Evolutionary conservation across 2,329 filamentous ascomycete species (phyloP).

Genomic region (Penicillium psychrosexuale): DNA sequence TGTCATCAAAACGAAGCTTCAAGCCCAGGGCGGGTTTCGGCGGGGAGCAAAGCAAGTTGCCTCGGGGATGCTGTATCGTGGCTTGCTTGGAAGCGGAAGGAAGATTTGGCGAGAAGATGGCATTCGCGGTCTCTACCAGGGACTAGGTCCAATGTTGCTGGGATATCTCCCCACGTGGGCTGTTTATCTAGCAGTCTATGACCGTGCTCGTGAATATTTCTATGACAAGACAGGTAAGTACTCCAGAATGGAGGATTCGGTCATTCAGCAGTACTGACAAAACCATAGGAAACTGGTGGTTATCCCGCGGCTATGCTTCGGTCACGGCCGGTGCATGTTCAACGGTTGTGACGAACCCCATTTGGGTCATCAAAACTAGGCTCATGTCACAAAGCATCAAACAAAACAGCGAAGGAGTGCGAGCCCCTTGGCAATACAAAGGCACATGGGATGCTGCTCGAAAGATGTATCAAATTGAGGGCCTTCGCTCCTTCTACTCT

Average conservation of each 20-base stretch:
- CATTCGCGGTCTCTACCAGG: conserved; percentile 84
- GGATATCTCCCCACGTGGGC: conserved; percentile 98
- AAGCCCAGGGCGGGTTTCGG: conserved; percentile 84
- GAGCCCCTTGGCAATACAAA: conserved; percentile 76
- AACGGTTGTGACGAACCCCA: conserved; percentile 92
- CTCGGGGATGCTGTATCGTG: conserved; percentile 68
- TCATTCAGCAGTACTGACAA: conserved; percentile 4
- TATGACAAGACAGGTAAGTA: conserved; percentile 62
- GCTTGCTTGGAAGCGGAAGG: conserved; percentile 78
- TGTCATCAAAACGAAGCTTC: conserved; percentile 97
- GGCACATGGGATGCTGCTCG: conserved; percentile 86
- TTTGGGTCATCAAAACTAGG: conserved; percentile 98
- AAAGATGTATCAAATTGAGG: conserved; percentile 94
- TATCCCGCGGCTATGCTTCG: conserved; percentile 84
- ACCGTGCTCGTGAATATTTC: conserved; percentile 75
- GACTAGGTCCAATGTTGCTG: conserved; percentile 87
- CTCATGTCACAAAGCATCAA: conserved; percentile 84
- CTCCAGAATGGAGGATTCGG: not conserved
- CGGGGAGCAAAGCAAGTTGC: conserved; percentile 41
- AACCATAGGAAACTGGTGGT: conserved; percentile 65
- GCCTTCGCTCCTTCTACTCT: conserved; percentile 87
- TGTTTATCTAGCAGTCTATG: conserved; percentile 96
- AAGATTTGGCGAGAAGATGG: conserved; percentile 89
- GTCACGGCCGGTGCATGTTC: conserved; percentile 88
- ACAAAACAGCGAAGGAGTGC: conserved; percentile 51